Percentiles rank a stretch among this genome's conserved stretches.
phyloP scores from a whole-genome alignment of 768 basidiomycete genomes.

The Inosperma sp. region DNA sequence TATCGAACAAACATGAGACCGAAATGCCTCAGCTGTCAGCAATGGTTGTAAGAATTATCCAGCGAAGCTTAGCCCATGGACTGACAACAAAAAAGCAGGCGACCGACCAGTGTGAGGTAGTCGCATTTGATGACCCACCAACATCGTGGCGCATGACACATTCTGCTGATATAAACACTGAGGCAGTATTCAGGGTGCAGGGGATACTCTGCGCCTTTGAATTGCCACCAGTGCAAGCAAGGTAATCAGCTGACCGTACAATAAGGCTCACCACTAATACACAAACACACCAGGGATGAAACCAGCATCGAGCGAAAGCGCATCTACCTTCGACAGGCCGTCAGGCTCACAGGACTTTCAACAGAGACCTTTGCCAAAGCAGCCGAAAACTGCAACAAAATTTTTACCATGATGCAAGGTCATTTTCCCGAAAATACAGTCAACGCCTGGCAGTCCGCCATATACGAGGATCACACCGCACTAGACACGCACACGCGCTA shows the following conservation, averaged over 20 bases:
- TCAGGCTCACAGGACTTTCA: not conserved
- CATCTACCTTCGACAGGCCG: not conserved
- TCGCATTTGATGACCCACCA: not conserved
- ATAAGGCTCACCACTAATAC: not conserved
- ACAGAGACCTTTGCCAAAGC: not conserved
- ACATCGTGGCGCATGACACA: not conserved
- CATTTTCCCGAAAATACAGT: not conserved
- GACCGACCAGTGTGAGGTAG: not conserved
- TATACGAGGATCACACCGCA: not conserved
- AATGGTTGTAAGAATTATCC: too few species aligned
- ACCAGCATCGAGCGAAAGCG: not conserved
- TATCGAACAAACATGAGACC: too few species aligned
- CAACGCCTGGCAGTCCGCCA: not conserved
- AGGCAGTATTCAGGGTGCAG: not conserved
- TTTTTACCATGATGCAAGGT: not conserved
- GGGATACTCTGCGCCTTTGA: not conserved
- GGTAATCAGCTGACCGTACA: not conserved
- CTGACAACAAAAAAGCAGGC: not conserved
- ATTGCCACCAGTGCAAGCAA: not conserved
- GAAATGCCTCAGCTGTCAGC: too few species aligned
- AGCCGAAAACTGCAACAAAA: not conserved
- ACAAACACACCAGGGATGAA: not conserved
- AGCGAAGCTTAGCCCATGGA: too few species aligned
- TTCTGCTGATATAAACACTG: not conserved
- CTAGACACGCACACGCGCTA: not conserved